Evolutionary conservation across 2,329 filamentous ascomycete species (phyloP), one percentile per base, ranked within the genome.

Genomic region (Alternaria arbusti): DNA sequence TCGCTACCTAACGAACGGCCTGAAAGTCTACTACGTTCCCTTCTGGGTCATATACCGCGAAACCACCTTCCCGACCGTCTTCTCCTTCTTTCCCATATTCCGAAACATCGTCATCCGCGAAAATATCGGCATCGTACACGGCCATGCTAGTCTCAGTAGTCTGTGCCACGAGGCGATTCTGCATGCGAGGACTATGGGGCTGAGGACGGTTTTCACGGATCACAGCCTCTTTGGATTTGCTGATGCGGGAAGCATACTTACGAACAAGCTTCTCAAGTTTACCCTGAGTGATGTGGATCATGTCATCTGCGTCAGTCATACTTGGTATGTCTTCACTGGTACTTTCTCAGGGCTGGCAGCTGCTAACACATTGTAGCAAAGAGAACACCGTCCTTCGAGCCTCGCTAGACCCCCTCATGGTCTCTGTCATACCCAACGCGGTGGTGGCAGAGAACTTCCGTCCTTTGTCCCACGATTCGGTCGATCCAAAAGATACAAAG

Each of bases 21-120:
- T 99, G 76, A 99, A 99, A 79, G 96, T 98, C 81, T 99, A 97
- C 83, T 93, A 99, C 80, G 91, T 98, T 17, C 96, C 96, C 5
- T 98, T 98, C 80, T 88, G 97, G 78, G 90, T 98, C 79, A 94
- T 99, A 73, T 98, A 97, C 80, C 93, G 96, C 71, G 91, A 94
- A 68, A 89, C 94, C 5, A 96, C 94, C 12, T 95, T 99, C 75
- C 96, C 96, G 0, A 98, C 96, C 6, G 94, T 99, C 76, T 98
- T 98, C 84, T 97, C 95, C 28, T 97, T 97, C 83, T 99, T 99
- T 74, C 96, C 96, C 10, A 89, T 97, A n/a, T 94, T 99, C 74
- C 90, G 96, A 61, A 97, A 98, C 72, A 98, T 99, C 73, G 88
- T 97, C 66, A 91, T 99, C 65, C 90, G 96, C 49, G 96, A 99